phyloP scores from a whole-genome alignment of 257 asterid species.

The Solanum stenotomum region DNA sequence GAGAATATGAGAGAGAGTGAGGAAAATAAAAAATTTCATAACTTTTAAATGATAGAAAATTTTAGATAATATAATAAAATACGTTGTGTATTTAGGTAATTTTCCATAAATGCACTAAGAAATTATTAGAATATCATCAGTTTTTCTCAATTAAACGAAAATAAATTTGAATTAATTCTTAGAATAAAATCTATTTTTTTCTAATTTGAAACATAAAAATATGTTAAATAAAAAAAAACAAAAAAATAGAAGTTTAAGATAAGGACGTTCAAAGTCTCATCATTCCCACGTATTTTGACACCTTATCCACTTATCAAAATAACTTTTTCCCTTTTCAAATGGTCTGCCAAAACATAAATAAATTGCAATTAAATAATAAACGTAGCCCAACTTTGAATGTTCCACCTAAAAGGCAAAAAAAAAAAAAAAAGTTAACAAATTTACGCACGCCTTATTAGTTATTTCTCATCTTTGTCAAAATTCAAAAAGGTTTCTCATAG shows the following conservation, averaged over 20 bases:
- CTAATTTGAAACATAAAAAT: background rate
- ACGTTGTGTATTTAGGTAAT: too few species aligned
- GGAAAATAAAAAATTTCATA: too few species aligned
- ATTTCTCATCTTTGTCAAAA: slow-evolving; percentile 8
- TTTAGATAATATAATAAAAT: too few species aligned
- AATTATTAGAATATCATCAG: background rate
- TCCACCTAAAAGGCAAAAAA: background rate
- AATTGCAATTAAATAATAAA: background rate
- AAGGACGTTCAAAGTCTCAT: background rate
- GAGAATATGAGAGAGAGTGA: too few species aligned
- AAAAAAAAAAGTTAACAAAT: background rate
- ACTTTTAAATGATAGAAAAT: too few species aligned
- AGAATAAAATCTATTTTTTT: too few species aligned
- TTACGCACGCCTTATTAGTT: background rate
- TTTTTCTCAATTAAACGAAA: background rate
- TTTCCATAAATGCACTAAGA: too few species aligned
- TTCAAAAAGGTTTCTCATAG: slow-evolving; percentile 4
- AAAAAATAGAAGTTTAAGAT: background rate
- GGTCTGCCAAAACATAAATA: background rate
- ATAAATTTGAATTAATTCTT: too few species aligned
- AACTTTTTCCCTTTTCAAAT: background rate
- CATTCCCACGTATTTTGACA: slow-evolving; percentile 6
- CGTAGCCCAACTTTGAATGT: slow-evolving; percentile 2
- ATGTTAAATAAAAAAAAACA: background rate
- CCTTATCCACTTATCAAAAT: slow-evolving; percentile 9